Evolutionary conservation across 1,139 yeast species (phyloP), one percentile per base, ranked within the genome.

Genomic region (Kodamaea ohmeri): DNA sequence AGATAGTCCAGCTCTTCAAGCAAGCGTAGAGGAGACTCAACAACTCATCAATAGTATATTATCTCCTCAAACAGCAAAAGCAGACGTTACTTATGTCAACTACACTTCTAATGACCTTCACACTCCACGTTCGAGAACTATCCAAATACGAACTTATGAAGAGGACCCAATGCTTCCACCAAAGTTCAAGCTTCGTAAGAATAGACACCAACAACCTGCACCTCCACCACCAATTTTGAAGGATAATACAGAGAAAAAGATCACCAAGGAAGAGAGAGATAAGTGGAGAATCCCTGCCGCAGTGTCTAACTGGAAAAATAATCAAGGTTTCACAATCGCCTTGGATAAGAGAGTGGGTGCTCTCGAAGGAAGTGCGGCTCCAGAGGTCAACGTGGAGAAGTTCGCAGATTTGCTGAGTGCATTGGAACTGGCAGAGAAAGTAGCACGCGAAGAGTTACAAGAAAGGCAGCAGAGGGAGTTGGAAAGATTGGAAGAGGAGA

Each of bases 301-400:
- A 1, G 77, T 92, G 1, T 90, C 97, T 1, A 89, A 88, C 58
- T 92, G 98, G 98, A 90, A 90, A 59, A 92, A 92, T 57, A 88
- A 92, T 18, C 84, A 85, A 48, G 97, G 98, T 3, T 89, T 82
- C 56, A 80, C 96, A 1, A 83, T 90, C 35, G 80, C 86, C 0
- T 61, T 92, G 32, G 96, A 89, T 40, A 84, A 85, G 53, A 67
- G 97, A 43, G 77, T 83, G 4, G 81, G 71, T 3, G 61, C 83
- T 6, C 12, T 18, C 7, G 32, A 29, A 16, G 25, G 11, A 5
- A 78, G 74, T 44, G 80, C 78, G 1, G 37, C 53, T 5, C 42
- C 41, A 12, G 58, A 46, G 34, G 63, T 84, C 29, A 86, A 79
- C 53, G 67, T 81, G 14, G 60, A 65, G 36, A 80, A 80, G 38